Percentiles rank a stretch among this genome's conserved stretches.
Evolutionary conservation across 345 rosid species (phyloP).

Genomic region (Turnera subulata): DNA sequence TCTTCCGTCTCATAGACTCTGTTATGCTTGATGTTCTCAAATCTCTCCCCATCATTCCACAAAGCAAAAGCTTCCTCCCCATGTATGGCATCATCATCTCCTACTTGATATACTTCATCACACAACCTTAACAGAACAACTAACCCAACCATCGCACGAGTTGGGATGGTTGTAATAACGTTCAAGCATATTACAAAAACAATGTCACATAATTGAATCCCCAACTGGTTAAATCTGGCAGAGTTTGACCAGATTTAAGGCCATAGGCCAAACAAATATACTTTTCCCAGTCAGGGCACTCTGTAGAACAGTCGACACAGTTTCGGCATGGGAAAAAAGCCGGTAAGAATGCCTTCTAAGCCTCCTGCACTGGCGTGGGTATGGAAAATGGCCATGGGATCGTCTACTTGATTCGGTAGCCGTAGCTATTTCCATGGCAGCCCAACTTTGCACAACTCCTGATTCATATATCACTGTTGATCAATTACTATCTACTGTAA

Average conservation of each 20-base stretch:
- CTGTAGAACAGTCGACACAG: constrained; percentile 42
- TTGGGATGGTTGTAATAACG: constrained; percentile 27
- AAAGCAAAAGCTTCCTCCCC: constrained; percentile 40
- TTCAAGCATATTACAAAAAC: constrained; percentile 34
- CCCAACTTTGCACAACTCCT: constrained; percentile 56
- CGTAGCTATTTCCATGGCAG: constrained; percentile 38
- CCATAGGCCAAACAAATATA: constrained; percentile 38
- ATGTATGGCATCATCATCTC: constrained; percentile 37
- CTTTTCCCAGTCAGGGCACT: constrained; percentile 39
- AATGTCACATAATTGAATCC: constrained; percentile 34
- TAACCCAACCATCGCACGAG: constrained; percentile 31
- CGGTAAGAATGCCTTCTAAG: constrained; percentile 47
- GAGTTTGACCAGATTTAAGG: constrained; percentile 20
- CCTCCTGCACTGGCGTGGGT: constrained; percentile 45
- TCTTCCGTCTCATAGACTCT: constrained; percentile 25
- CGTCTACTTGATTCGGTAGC: constrained; percentile 30
- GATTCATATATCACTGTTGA: not conserved
- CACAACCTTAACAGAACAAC: constrained; percentile 36
- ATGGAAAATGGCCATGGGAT: constrained; percentile 48
- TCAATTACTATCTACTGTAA: too few species aligned
- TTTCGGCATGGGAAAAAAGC: constrained; percentile 43
- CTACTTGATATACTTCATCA: constrained; percentile 24
- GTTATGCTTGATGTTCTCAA: constrained; percentile 19
- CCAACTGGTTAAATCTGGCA: constrained; percentile 39
- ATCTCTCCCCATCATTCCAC: constrained; percentile 16